phyloP scores from a whole-genome alignment of 2,329 filamentous ascomycete genomes.

The Pseudogymnoascus destructans region DNA sequence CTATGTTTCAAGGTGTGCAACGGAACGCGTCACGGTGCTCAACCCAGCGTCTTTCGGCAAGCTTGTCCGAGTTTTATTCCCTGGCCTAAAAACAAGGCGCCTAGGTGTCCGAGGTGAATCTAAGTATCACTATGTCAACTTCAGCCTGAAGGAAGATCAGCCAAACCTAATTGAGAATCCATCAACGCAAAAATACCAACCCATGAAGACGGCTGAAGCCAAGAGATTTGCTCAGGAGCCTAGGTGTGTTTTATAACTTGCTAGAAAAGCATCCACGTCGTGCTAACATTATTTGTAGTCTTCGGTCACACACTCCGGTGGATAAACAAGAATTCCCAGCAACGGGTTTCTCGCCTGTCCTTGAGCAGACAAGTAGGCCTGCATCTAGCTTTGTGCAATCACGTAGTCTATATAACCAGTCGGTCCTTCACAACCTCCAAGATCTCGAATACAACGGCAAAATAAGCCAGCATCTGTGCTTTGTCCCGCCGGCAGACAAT shows the following conservation, averaged over 20 bases:
- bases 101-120: conserved; percentile 91
- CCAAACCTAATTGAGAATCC: conserved; percentile 20
- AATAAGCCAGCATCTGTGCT: conserved; percentile 45
- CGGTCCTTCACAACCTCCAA: conserved; percentile 42
- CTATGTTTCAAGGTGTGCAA: conserved; percentile 86
- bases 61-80: conserved; percentile 89
- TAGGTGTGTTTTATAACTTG: conserved; percentile 31
- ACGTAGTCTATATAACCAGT: conserved; percentile 47
- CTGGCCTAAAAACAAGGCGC: conserved; percentile 81
- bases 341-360: conserved; percentile 16
- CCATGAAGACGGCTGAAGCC: conserved; percentile 37
- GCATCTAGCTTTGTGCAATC: conserved; percentile 25
- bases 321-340: conserved; percentile 5
- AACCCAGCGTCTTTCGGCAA: conserved; percentile 98
- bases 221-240: conserved; percentile 36
- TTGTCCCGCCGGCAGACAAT: conserved; percentile 44
- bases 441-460: conserved; percentile 47
- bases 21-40: conserved; percentile 82
- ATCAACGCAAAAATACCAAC: conserved; percentile 33
- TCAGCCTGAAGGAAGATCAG: conserved; percentile 43
- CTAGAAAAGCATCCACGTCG: background rate
- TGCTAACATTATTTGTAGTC: conserved; percentile 16
- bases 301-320: background rate
- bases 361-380: background rate
- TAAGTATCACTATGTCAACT: conserved; percentile 88